Base-by-base conservation (phyloP, 1,284 basidiomycete genomes). In the Austroboletus olivaceoglutinosus region DNA sequence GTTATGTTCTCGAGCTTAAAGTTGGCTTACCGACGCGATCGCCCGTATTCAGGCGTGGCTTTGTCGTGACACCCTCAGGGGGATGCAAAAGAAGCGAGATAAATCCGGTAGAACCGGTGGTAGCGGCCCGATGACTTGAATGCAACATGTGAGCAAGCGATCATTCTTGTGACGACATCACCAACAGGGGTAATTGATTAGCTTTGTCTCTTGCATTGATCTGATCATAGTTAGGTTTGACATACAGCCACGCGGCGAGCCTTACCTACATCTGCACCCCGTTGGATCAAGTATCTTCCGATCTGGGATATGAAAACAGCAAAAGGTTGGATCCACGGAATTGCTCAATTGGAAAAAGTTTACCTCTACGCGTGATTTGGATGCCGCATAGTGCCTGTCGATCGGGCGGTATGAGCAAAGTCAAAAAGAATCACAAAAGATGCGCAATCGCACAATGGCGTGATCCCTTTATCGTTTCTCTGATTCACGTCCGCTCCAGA, bases 171-270 rank as follows among this genome's bases (percentile, higher is more conserved):
- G 1, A 36, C 18, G 13, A 43, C 34, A 40, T 23, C 7, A 71
- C 88, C 47, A 62, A 92, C 91, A 98, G 76, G 45, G 94, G 91
- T 45, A 86, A 77, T 72, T 98, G 94, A 65, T 88, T 91, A 22
- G 93, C 92, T 60, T 85, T 86, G 76, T 98, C 94, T 71, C 83
- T 87, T 34, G 87, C 87, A 65, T 97, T 98, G 72, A 94, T 89
- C 92, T 95, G 59, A 48, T 40, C 45, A 45, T 43, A 42, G 44
- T 70, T 42, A 70, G 52, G 21, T 19, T 39, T 40, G 43, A 19
- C 23, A 48, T 23, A 34, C 10, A 58, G 46, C 51, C 71, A 76
- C 56, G 71, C 89, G 86, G 64, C 91, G 86, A 47, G 86, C 71
- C 64, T 77, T 82, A 50, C 91, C 13, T 22, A 93, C 93, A 65